phyloP scores from a whole-genome alignment of 495 filamentous ascomycete genomes.

The Bathelium albidoporum region DNA sequence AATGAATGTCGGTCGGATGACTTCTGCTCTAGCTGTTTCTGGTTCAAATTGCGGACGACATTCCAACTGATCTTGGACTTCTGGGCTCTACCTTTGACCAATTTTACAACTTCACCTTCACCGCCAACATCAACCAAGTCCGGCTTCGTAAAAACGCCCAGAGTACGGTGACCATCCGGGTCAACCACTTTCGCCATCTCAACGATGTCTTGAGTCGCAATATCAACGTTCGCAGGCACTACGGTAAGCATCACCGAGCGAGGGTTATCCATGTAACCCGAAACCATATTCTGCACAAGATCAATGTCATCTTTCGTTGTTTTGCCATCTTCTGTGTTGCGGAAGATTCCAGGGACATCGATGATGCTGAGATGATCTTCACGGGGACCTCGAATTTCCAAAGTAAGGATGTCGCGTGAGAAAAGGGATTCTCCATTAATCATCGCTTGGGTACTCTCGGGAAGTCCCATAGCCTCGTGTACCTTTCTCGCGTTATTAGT shows the following conservation, averaged over 20 bases:
- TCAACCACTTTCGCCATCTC: constrained; percentile 42
- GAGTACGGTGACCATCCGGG: constrained; percentile 39
- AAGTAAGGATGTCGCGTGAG: constrained; percentile 45
- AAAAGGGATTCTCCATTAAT: constrained; percentile 35
- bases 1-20: constrained; percentile 21
- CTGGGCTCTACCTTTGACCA: constrained; percentile 37
- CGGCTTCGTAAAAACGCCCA: constrained; percentile 53
- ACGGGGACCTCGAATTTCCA: constrained; percentile 49
- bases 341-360: constrained; percentile 56
- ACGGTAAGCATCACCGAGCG: constrained; percentile 44
- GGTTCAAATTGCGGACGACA: constrained; percentile 45
- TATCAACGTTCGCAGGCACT: constrained; percentile 53
- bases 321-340: constrained; percentile 36
- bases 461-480: constrained; percentile 38
- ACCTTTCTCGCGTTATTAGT: constrained; percentile 21
- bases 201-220: constrained; percentile 52
- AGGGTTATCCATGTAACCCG: constrained; percentile 41
- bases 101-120: constrained; percentile 34
- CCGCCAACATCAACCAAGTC: constrained; percentile 45
- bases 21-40: constrained; percentile 29
- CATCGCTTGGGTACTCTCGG: constrained; percentile 18
- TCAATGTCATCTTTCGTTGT: constrained; percentile 42
- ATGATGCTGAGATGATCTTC: constrained; percentile 51
- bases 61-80: constrained; percentile 44
- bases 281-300: constrained; percentile 44